Conservation (phyloP, 2,329 filamentous ascomycete genomes). For the Mycosphaerelloides madeirae region DNA sequence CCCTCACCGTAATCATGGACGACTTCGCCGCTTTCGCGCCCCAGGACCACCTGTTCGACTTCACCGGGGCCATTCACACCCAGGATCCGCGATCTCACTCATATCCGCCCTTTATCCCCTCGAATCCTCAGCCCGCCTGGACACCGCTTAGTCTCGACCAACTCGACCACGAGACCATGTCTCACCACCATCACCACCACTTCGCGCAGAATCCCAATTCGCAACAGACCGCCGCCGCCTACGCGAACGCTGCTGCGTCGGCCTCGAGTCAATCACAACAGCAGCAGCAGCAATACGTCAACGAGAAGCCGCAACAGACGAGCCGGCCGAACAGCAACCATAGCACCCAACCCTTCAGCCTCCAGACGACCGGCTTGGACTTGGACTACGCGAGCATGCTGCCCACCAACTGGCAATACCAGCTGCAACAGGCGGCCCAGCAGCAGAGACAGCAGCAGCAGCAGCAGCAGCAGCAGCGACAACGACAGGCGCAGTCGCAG, state of each 20-base stretch:
- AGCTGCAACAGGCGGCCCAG: slow-evolving; percentile 33
- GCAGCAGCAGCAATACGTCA: slow-evolving; percentile 15
- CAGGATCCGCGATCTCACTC: slow-evolving; percentile 28
- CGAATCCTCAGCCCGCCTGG: slow-evolving; percentile 10
- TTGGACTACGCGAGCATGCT: slow-evolving; percentile 32
- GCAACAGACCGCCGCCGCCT: slow-evolving; percentile 20
- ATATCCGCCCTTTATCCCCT: slow-evolving; percentile 24
- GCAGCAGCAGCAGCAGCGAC: slow-evolving; percentile 26
- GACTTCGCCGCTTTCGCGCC: slow-evolving; percentile 35
- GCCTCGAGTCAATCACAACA: slow-evolving; percentile 15
- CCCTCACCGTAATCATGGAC: slow-evolving; percentile 35
- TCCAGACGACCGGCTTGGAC: slow-evolving; percentile 30
- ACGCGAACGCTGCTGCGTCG: slow-evolving; percentile 20
- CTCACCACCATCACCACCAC: slow-evolving; percentile 25
- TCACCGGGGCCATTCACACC: slow-evolving; percentile 28
- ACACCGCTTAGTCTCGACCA: slow-evolving; percentile 18
- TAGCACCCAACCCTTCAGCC: slow-evolving; percentile 25
- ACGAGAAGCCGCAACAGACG: slow-evolving; percentile 17
- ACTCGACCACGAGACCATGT: slow-evolving; percentile 23
- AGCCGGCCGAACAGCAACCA: slow-evolving; percentile 29
- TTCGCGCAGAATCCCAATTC: slow-evolving; percentile 18
- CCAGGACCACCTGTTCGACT: slow-evolving; percentile 39
- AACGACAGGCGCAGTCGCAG: slow-evolving; percentile 31
- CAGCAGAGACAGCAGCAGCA: slow-evolving; percentile 19
- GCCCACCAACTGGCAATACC: slow-evolving; percentile 41